A percentile compares a stretch with the other conserved stretches of the same genome.
Evolutionary conservation across 345 rosid species (phyloP).

Genomic region (Euclidium syriacum): DNA sequence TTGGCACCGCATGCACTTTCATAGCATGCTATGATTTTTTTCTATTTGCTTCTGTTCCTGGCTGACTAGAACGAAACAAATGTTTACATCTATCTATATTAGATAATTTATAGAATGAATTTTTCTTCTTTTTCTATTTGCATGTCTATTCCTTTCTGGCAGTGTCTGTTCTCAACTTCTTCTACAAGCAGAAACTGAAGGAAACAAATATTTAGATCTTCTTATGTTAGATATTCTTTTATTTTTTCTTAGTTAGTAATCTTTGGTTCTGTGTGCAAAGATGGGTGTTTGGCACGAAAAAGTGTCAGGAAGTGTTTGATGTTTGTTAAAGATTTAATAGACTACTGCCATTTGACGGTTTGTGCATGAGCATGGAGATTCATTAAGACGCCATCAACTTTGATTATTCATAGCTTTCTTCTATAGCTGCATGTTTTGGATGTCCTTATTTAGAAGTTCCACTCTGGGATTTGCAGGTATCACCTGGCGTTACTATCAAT

Average conservation of each 20-base stretch:
- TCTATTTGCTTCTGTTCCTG: constrained; percentile 10
- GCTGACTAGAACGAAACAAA: no score
- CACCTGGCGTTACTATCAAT: constrained; percentile 35
- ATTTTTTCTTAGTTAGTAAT: not conserved
- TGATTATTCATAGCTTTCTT: constrained; percentile 12
- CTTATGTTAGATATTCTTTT: not conserved
- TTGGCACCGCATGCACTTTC: constrained; percentile 16
- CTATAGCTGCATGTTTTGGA: constrained; percentile 16
- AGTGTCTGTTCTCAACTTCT: constrained; percentile 10
- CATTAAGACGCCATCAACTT: constrained; percentile 5
- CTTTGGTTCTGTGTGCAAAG: not conserved
- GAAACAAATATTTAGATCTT: not conserved
- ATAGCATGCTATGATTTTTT: constrained; percentile 7
- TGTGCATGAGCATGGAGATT: constrained; percentile 19
- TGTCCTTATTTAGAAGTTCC: constrained; percentile 10
- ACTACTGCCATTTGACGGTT: constrained; percentile 8
- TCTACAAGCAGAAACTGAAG: not conserved
- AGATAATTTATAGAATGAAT: no score
- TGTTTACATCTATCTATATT: no score
- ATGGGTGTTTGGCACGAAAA: not conserved
- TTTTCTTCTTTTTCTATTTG: no score
- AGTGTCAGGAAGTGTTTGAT: not conserved
- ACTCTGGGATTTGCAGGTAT: constrained; percentile 40
- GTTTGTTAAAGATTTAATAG: constrained; percentile 3
- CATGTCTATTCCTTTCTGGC: not conserved